Percentiles rank a stretch among this genome's conserved stretches.
phyloP scores from a whole-genome alignment of 768 basidiomycete genomes.

The Aureoboletus auriporus region DNA sequence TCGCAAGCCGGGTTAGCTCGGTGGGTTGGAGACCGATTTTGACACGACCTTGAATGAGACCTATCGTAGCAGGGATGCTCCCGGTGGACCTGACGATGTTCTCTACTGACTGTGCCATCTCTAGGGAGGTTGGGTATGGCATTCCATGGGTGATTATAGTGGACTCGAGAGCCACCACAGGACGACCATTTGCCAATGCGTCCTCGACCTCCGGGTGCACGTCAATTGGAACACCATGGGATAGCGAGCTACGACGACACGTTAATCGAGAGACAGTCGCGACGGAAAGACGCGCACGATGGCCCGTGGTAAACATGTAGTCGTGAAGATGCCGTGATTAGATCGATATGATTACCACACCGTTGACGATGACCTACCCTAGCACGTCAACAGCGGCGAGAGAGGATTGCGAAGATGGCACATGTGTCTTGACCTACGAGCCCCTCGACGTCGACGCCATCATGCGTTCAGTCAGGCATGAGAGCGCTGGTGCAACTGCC shows the following conservation, averaged over 20 bases:
- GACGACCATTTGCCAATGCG: constrained; percentile 58
- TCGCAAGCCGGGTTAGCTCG: constrained; percentile 70
- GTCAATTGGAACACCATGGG: constrained; percentile 43
- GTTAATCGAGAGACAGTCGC: constrained; percentile 1
- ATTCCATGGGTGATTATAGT: constrained; percentile 92
- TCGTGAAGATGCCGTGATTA: neutral
- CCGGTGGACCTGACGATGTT: constrained; percentile 67
- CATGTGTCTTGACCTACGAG: constrained; percentile 55
- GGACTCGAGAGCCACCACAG: constrained; percentile 89
- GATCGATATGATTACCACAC: no score
- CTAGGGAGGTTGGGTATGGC: constrained; percentile 73
- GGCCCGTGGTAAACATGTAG: constrained; percentile 15
- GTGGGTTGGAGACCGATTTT: constrained; percentile 73
- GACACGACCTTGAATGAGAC: constrained; percentile 74
- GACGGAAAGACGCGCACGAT: constrained; percentile 1
- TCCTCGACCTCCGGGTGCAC: constrained; percentile 81
- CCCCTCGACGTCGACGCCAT: constrained; percentile 55
- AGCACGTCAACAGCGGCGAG: constrained; percentile 24
- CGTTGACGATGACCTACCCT: constrained; percentile 18
- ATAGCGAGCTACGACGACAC: constrained; percentile 5
- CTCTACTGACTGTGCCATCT: constrained; percentile 71
- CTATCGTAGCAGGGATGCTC: constrained; percentile 89
- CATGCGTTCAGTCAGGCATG: constrained; percentile 57
- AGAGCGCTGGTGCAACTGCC: constrained; percentile 66
- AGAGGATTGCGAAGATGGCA: constrained; percentile 19